These are phyloP conservation scores for Botrytis fragariae DNA, from an alignment of 2,329 filamentous ascomycete genomes.

Conservation along the genomic window DNA sequence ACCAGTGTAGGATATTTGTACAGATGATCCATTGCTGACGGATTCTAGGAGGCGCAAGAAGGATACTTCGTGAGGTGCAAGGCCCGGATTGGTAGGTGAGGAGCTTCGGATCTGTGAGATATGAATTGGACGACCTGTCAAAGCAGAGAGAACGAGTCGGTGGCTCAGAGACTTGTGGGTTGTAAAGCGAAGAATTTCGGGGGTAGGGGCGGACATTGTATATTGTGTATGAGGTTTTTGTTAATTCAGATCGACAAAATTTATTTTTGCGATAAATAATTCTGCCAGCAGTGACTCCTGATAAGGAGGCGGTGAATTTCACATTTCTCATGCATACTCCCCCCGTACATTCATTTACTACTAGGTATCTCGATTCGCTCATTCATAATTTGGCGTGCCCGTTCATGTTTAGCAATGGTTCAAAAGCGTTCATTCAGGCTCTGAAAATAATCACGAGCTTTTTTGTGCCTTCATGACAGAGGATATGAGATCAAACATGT, in stretches of 20 bases:
- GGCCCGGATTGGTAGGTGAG: conserved; percentile 81
- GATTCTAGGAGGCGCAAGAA: conserved; percentile 92
- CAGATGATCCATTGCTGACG: conserved; percentile 89
- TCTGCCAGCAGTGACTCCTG: conserved; percentile 1
- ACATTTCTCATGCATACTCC: not conserved
- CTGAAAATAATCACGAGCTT: not conserved
- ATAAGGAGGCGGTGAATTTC: conserved; percentile 15
- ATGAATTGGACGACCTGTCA: conserved; percentile 84
- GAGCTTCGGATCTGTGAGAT: conserved; percentile 91
- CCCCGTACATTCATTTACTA: not conserved
- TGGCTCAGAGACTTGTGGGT: conserved; percentile 79
- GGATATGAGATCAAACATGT: not conserved
- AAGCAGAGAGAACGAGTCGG: conserved; percentile 83
- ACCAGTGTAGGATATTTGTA: conserved; percentile 95
- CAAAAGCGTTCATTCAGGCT: not conserved
- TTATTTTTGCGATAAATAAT: conserved; percentile 19
- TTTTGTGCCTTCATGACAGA: not conserved
- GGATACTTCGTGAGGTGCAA: conserved; percentile 89
- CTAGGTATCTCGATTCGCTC: not conserved
- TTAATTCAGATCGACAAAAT: conserved; percentile 13
- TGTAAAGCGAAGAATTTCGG: conserved; percentile 68
- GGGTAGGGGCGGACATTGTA: conserved; percentile 37
- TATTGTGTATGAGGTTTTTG: conserved; percentile 13
- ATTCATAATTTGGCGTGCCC: not conserved
- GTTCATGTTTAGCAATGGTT: not conserved